phyloP scores from a whole-genome alignment of 306 rosid species.

The Aeschynomene evenia region DNA sequence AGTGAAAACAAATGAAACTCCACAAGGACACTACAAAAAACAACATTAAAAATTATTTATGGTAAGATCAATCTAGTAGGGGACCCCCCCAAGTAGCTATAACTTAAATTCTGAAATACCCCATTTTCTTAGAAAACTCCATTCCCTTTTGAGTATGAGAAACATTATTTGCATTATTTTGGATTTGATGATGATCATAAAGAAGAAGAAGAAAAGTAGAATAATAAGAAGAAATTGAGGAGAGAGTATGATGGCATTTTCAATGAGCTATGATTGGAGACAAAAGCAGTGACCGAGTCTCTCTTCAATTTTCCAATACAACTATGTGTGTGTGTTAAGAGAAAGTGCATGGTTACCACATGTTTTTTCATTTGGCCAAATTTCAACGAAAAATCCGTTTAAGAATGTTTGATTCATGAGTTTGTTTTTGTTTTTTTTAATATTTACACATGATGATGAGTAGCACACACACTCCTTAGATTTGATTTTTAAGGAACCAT shows the following conservation, averaged over 20 bases:
- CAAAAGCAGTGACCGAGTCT: conserved; percentile 47
- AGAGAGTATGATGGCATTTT: conserved; percentile 27
- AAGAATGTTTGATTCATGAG: conserved; percentile 31
- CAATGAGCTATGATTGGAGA: conserved; percentile 26
- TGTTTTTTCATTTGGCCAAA: conserved; percentile 37
- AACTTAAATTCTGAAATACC: not conserved
- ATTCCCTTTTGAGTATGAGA: not conserved
- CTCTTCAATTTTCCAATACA: conserved; percentile 16
- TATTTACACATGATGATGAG: no score
- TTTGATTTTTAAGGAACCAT: not conserved
- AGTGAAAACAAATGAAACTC: not conserved
- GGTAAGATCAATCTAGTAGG: conserved; percentile 16
- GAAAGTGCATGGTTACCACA: conserved; percentile 44
- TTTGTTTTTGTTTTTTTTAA: no score
- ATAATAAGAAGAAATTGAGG: no score
- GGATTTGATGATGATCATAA: not conserved
- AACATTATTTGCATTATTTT: not conserved
- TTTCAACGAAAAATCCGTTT: conserved; percentile 41
- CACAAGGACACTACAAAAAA: conserved; percentile 27
- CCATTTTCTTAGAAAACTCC: not conserved
- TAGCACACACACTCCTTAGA: conserved; percentile 8
- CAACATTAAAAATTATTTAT: not conserved
- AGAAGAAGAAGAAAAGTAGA: not conserved
- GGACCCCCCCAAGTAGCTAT: conserved; percentile 21
- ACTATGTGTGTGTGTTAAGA: not conserved